Evolutionary conservation across 1,284 basidiomycete species (phyloP).

Genomic region (Cutaneotrichosporon sp.): DNA sequence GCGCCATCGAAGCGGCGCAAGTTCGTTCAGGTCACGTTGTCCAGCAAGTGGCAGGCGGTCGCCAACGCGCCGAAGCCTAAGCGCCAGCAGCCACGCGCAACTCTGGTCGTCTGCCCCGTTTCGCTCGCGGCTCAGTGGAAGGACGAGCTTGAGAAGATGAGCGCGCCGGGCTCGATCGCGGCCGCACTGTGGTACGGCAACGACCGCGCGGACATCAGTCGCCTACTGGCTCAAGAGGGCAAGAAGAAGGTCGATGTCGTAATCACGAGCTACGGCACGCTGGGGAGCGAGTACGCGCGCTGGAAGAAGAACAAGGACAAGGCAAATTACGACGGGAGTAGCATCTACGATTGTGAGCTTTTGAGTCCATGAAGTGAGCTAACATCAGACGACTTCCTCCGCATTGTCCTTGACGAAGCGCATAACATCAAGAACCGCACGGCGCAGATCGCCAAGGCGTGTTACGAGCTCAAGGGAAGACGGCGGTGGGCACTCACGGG

Average conservation of each 20-base stretch:
- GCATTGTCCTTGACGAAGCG: conserved; percentile 70
- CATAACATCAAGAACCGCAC: conserved; percentile 92
- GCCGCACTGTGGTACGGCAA: conserved; percentile 81
- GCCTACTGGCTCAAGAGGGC: conserved; percentile 61
- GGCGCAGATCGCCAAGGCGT: conserved; percentile 87
- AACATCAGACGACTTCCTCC: conserved; percentile 45
- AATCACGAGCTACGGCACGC: conserved; percentile 84
- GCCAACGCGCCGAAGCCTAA: conserved; percentile 33
- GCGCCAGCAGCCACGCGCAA: conserved; percentile 59
- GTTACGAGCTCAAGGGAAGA: conserved; percentile 76
- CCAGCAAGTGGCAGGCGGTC: conserved; percentile 50
- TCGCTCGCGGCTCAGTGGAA: conserved; percentile 89
- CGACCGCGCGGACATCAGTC: conserved; percentile 72
- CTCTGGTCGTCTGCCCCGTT: conserved; percentile 90
- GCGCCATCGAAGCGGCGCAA: conserved; percentile 42
- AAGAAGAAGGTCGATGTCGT: conserved; percentile 67
- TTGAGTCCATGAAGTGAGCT: conserved; percentile 6
- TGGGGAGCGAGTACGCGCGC: conserved; percentile 80
- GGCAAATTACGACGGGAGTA: conserved; percentile 58
- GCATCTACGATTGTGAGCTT: conserved; percentile 71
- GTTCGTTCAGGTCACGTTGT: conserved; percentile 51
- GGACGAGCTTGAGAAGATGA: conserved; percentile 70
- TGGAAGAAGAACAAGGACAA: conserved; percentile 56
- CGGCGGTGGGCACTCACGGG: conserved; percentile 91
- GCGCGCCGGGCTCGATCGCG: conserved; percentile 66